Evolutionary conservation across 1,284 basidiomycete species (phyloP), one percentile per base, ranked within the genome.

Genomic region (Marasmius sp.): DNA sequence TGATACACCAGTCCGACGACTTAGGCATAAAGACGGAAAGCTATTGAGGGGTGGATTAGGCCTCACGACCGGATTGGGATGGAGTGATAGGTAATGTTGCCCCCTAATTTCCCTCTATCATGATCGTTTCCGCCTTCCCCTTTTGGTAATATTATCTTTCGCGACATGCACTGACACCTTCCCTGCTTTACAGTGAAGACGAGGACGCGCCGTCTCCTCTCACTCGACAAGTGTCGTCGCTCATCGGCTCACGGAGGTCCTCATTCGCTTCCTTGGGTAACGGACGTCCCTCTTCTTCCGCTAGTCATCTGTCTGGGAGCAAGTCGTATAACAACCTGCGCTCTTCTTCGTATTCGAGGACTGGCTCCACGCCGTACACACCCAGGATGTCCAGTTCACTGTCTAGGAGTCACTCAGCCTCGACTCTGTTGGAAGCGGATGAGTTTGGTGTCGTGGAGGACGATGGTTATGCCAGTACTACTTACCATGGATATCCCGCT

Each of bases 141-240:
- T 27, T 27, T 27, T 27, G 5, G 27, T 27, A 27, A 27, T 27
- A 27, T 27, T 27, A 27, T 5, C 27, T 27, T 27, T 27, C 5
- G 27, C 27, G 27, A 27, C 27, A 27, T 27, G 27, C 5, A 27
- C 27, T 27, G 27, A 27, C 27, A 27, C 27, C 27, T 27, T 27
- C 27, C 27, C 27, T 27, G 27, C 59, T 55, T 55, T 68, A 58
- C 71, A 89, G 88, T 64, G 90, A 93, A 77, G 91, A 93, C 71
- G 91, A 93, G 76, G 88, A 90, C 62, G 89, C 91, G 0, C 91
- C 91, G 1, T 90, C 88, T 0, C 82, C 86, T 4, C 81, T 92
- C 12, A 90, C 89, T 0, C 79, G 81, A n/a, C 83, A 87, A 8
- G 74, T 92, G 4, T 91, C 88, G 2, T 76, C 78, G 0, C 77